Evolutionary conservation across 352 stramenopile genomes (phyloP).

Genomic region (Elongisporangium undulatum): DNA sequence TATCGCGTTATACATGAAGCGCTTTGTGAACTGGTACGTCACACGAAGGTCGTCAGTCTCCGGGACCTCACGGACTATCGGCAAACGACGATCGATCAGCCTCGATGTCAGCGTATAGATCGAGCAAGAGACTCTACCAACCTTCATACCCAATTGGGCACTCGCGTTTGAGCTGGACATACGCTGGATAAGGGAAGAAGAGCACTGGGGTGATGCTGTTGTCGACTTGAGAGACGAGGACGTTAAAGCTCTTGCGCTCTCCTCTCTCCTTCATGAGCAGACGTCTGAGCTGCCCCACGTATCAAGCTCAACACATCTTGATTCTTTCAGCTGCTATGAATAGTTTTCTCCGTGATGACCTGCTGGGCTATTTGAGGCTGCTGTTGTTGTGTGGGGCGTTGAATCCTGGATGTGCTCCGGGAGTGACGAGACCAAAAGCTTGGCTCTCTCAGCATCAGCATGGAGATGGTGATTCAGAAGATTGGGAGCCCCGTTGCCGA

Average conservation of each 20-base stretch:
- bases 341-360: background rate
- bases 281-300: no score
- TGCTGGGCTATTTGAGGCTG: background rate
- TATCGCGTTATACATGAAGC: slow-evolving; percentile 80
- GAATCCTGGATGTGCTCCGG: background rate
- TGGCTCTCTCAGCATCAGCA: slow-evolving; percentile 12
- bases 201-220: slow-evolving; percentile 20
- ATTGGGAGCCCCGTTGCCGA: background rate
- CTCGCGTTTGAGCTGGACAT: slow-evolving; percentile 28
- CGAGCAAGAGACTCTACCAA: slow-evolving; percentile 3
- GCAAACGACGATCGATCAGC: background rate
- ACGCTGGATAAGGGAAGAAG: slow-evolving; percentile 60
- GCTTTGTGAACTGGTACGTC: slow-evolving; percentile 54
- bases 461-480: slow-evolving; percentile 1
- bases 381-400: background rate
- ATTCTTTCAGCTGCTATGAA: background rate
- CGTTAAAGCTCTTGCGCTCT: slow-evolving; percentile 18
- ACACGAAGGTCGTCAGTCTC: slow-evolving; percentile 22
- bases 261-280: background rate
- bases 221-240: slow-evolving; percentile 57
- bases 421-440: background rate
- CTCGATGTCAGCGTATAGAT: background rate
- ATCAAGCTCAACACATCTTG: background rate
- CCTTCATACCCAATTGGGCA: slow-evolving; percentile 65
- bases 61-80: slow-evolving; percentile 29